A percentile compares a stretch with the other conserved stretches of the same genome.
phyloP scores from a whole-genome alignment of 805 yeast genomes.

The Pichia thaimueangensis region DNA sequence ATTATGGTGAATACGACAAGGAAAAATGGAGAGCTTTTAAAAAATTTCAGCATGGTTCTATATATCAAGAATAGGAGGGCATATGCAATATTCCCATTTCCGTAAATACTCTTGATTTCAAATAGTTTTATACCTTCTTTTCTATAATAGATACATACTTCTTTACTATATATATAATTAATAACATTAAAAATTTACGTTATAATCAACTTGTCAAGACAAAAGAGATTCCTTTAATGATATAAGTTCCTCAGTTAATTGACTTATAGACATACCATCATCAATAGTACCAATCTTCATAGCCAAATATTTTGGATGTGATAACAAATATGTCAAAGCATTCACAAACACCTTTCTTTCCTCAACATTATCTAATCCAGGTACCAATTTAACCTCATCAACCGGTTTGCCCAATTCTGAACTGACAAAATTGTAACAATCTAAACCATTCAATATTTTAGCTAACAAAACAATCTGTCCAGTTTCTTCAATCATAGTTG shows the following conservation, averaged over 20 bases:
- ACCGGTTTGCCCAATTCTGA: conserved; percentile 14
- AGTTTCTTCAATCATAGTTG: conserved; percentile 52
- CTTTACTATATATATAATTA: background rate
- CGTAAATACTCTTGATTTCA: too few relatives aligned
- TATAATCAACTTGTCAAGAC: too few relatives aligned
- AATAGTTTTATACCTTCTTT: too few relatives aligned
- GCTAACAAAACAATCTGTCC: conserved; percentile 62
- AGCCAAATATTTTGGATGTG: conserved; percentile 80
- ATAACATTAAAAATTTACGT: background rate
- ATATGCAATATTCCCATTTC: too few relatives aligned
- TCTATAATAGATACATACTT: too few relatives aligned
- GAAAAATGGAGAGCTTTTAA: conserved; percentile 59
- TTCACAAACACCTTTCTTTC: conserved; percentile 55
- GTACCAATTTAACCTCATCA: conserved; percentile 30
- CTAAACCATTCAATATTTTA: conserved; percentile 47
- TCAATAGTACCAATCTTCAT: conserved; percentile 61
- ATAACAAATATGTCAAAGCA: conserved; percentile 63
- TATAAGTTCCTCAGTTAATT: conserved; percentile 43
- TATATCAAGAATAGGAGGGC: too few relatives aligned
- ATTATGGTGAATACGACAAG: conserved; percentile 57
- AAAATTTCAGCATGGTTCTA: conserved; percentile 13
- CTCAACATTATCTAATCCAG: conserved; percentile 55
- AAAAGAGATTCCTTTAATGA: conserved; percentile 42
- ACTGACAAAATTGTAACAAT: conserved; percentile 42
- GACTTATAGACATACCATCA: conserved; percentile 44